Conservation (phyloP, 768 basidiomycete genomes). For the Amanita exitialis region DNA sequence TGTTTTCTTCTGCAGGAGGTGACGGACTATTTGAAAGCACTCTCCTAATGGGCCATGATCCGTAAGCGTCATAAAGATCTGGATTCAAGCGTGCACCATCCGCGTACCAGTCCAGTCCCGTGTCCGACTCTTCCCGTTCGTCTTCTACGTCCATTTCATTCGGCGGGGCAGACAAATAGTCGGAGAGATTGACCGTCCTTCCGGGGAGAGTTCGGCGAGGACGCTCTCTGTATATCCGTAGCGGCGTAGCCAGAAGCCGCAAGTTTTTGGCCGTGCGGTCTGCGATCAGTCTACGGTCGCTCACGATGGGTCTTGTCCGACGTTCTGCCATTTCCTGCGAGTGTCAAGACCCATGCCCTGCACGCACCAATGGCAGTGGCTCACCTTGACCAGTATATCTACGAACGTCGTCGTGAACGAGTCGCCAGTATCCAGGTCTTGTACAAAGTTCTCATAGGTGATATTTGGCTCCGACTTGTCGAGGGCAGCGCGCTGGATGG, state of each 20-base stretch:
- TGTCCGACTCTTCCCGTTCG: conserved; percentile 55
- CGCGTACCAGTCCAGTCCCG: conserved; percentile 27
- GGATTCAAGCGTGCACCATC: conserved; percentile 52
- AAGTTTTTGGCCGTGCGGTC: conserved; percentile 59
- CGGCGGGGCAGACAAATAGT: conserved; percentile 42
- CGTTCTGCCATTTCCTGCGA: conserved; percentile 70
- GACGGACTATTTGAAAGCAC: conserved; percentile 17
- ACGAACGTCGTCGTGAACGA: conserved; percentile 69
- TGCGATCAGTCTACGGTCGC: conserved; percentile 55
- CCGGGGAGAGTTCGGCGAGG: conserved; percentile 22
- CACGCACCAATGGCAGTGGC: conserved; percentile 10
- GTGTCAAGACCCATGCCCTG: not conserved
- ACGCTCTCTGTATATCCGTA: conserved; percentile 42
- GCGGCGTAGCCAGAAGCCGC: conserved; percentile 41
- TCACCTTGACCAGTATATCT: conserved; percentile 72
- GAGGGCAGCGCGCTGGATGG: conserved; percentile 57
- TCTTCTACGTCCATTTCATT: conserved; percentile 54
- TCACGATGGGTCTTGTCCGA: conserved; percentile 36
- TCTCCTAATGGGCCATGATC: conserved; percentile 11
- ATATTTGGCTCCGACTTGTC: conserved; percentile 59
- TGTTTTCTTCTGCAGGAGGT: conserved; percentile 25
- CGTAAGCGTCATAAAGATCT: conserved; percentile 59
- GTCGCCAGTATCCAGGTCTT: conserved; percentile 70
- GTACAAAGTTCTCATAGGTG: conserved; percentile 66
- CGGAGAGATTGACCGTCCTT: conserved; percentile 32